phyloP scores from a whole-genome alignment of 2,329 filamentous ascomycete species.

The Aurifilum marmelostoma region DNA sequence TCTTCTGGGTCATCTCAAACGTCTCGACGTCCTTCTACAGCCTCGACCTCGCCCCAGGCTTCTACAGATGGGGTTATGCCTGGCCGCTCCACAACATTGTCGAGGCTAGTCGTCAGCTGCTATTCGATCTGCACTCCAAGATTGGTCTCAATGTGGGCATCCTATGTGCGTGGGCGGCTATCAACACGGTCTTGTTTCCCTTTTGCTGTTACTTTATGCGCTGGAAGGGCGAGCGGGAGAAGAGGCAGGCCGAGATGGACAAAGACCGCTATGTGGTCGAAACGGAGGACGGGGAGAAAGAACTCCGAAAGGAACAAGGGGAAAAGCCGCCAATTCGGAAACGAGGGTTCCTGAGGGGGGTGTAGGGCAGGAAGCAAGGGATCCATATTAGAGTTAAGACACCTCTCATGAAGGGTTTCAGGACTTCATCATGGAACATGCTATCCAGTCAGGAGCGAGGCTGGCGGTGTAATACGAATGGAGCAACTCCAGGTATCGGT shows the following conservation, averaged over 20 bases:
- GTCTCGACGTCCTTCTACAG: conserved; percentile 63
- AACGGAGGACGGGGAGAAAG: conserved; percentile 34
- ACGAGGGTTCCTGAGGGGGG: conserved; percentile 39
- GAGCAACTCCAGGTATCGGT: too few relatives aligned
- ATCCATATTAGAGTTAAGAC: not conserved
- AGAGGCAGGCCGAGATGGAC: conserved; percentile 33
- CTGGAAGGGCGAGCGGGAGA: conserved; percentile 43
- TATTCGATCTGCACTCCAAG: conserved; percentile 61
- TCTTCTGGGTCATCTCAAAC: conserved; percentile 71
- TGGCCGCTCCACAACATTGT: conserved; percentile 68
- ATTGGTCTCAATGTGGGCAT: conserved; percentile 65
- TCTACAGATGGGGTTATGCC: conserved; percentile 66
- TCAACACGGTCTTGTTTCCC: conserved; percentile 58
- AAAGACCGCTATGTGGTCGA: conserved; percentile 37
- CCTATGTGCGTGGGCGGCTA: conserved; percentile 59
- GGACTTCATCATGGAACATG: too few relatives aligned
- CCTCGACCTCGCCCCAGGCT: conserved; percentile 59
- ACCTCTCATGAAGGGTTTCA: not conserved
- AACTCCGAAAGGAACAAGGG: conserved; percentile 36
- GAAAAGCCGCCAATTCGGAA: conserved; percentile 36
- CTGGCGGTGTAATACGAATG: too few relatives aligned
- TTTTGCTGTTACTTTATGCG: conserved; percentile 48
- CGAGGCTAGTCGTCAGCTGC: conserved; percentile 59
- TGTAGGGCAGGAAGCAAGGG: conserved; percentile 22
- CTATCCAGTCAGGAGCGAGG: too few relatives aligned